Conservation (phyloP, 1,284 basidiomycete genomes). For the Cryptococcus maquisensis region DNA sequence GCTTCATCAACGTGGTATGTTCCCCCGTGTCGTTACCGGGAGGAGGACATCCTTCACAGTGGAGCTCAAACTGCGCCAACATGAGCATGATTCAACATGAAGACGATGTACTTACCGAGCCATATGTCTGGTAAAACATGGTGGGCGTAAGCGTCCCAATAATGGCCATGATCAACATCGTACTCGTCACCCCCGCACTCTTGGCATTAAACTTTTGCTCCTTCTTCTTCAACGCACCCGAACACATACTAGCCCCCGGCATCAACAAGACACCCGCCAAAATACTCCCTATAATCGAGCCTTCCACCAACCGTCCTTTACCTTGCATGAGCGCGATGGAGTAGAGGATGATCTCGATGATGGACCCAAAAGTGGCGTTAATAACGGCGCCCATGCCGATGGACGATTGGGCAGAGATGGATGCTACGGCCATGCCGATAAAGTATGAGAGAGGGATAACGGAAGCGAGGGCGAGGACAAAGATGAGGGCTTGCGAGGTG, state of each 20-base stretch:
- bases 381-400: constrained; percentile 99
- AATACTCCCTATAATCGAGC: constrained; percentile 89
- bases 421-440: constrained; percentile 99
- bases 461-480: constrained; percentile 77
- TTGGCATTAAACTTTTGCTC: constrained; percentile 98
- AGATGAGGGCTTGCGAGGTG: constrained; percentile 74
- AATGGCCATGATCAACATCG: constrained; percentile 99
- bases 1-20: not conserved
- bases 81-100: not conserved
- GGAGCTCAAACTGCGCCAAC: constrained; percentile 71
- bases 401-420: constrained; percentile 93
- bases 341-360: constrained; percentile 97
- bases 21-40: constrained; percentile 1
- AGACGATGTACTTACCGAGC: constrained; percentile 84
- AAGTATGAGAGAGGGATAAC: constrained; percentile 98
- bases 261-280: constrained; percentile 94
- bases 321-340: constrained; percentile 78
- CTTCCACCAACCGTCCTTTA: constrained; percentile 93
- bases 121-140: constrained; percentile 97
- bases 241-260: constrained; percentile 96
- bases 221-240: constrained; percentile 85
- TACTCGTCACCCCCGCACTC: constrained; percentile 95
- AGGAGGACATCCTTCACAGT: constrained; percentile 82
- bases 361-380: constrained; percentile 97
- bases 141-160: constrained; percentile 95